A percentile compares a stretch with the other conserved stretches of the same genome.
phyloP scores from a whole-genome alignment of 768 basidiomycete species.

The Macrolepiota albuminosa region DNA sequence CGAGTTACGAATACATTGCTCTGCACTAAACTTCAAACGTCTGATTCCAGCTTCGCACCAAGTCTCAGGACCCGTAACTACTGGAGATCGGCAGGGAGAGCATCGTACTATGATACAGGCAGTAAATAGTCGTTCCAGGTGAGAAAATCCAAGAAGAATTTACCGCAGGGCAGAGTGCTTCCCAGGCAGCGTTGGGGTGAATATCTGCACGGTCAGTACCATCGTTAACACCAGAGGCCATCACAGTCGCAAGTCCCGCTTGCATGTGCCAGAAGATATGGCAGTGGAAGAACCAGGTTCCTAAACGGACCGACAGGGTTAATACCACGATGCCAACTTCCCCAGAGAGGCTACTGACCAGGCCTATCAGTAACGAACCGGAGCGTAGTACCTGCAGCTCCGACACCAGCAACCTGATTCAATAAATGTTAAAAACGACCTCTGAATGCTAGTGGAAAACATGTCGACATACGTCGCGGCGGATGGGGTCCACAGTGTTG shows the following conservation, averaged over 20 bases:
- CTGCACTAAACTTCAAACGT: neutral
- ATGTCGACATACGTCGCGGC: slow-evolving; percentile 17
- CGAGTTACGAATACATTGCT: neutral
- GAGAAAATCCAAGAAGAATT: too few species aligned
- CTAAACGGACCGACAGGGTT: neutral
- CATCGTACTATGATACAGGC: too few species aligned
- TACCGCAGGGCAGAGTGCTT: too few species aligned
- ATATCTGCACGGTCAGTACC: neutral
- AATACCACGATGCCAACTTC: neutral
- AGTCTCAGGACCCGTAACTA: neutral
- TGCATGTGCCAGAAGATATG: slow-evolving; percentile 22
- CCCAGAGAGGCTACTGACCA: slow-evolving; percentile 25
- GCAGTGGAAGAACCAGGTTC: slow-evolving; percentile 27
- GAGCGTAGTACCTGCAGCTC: slow-evolving; percentile 26
- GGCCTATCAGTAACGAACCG: slow-evolving; percentile 53
- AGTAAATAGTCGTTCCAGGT: too few species aligned
- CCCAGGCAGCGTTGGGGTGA: too few species aligned
- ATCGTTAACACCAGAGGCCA: slow-evolving; percentile 8
- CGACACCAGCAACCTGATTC: slow-evolving; percentile 15
- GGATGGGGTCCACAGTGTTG: slow-evolving; percentile 46
- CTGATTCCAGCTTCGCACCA: neutral
- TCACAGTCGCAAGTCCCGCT: slow-evolving; percentile 19
- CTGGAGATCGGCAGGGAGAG: too few species aligned
- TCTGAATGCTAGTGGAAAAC: too few species aligned
- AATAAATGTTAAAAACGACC: neutral